Evolutionary conservation across 2,329 filamentous ascomycete genomes (phyloP), one percentile per base, ranked within the genome.

Genomic region (Ceratocystis papillata): DNA sequence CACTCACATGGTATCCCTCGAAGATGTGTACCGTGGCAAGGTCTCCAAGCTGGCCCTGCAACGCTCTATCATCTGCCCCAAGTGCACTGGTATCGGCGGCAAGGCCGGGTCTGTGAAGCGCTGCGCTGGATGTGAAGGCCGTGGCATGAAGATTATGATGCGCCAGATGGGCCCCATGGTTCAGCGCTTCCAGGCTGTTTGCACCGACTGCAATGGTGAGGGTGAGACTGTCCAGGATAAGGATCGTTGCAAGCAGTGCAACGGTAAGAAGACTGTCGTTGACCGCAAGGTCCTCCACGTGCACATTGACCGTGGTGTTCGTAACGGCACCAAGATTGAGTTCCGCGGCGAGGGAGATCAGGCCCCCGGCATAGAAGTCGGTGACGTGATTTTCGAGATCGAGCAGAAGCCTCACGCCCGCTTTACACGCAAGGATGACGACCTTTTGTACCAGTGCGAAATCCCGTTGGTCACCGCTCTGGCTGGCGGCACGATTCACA

Each of bases 81-180:
- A 92, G 79, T 99, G 94, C 76, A 88, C 94, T 68, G 94, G 94
- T 69, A 86, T 91, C 68, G 94, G 94, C 73, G 94, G 94, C 71
- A 99, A 99, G 81, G 93, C 97, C 70, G 94, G 94, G 70, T 90
- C 94, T n/a, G 93, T 97, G 70, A 93, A 92, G 80, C 89, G 88
- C 73, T 99, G 94, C 78, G 75, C 84, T 50, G 89, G 90, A 73
- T 99, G 94, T 77, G 90, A 96, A 73, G 94, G 94, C 70, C 85
- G 88, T 70, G 94, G 94, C 77, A 96, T 96, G 89, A 97, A 97
- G 88, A 96, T 90, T 50, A 97, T 99, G 93, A 96, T 99, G 94
- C 89, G 95, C 75, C 94, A 99, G 79, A 97, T 99, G 92, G 94
- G 94, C 63, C 94, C 94, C 68, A 99, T 99, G 94, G 97, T 99